These are phyloP conservation scores for Boletellus ananas DNA, from an alignment of 768 basidiomycete genomes.

Conservation along the genomic window DNA sequence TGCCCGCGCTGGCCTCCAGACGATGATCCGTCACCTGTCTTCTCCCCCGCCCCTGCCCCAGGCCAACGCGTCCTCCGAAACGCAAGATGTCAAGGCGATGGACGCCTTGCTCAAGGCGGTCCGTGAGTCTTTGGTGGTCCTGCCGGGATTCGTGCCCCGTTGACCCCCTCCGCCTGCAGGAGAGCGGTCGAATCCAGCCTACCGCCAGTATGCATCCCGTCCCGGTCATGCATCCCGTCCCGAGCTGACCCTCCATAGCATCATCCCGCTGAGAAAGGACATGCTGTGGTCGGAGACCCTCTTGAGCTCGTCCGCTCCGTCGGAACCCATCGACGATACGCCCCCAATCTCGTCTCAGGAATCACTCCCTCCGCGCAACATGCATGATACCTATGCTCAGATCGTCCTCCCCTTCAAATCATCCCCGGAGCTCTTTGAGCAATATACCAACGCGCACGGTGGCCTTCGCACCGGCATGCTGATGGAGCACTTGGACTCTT, in stretches of 20 bases:
- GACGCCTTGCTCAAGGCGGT: constrained; percentile 52
- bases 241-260: constrained; percentile 32
- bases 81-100: constrained; percentile 55
- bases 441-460: constrained; percentile 68
- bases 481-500: constrained; percentile 78
- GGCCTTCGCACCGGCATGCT: constrained; percentile 69
- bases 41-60: constrained; percentile 10
- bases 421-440: constrained; percentile 54
- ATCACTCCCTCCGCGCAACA: constrained; percentile 45
- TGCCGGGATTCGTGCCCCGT: not conserved
- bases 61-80: constrained; percentile 41
- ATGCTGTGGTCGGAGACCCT: constrained; percentile 59
- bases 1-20: not conserved
- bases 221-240: not conserved
- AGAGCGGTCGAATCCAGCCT: constrained; percentile 49
- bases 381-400: constrained; percentile 73
- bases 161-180: constrained; percentile 30
- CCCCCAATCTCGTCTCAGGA: constrained; percentile 12
- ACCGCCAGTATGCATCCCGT: constrained; percentile 40
- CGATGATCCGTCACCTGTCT: not conserved
- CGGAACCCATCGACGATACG: constrained; percentile 12
- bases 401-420: constrained; percentile 61
- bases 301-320: constrained; percentile 34
- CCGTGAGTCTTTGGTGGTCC: constrained; percentile 41
- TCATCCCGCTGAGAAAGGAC: constrained; percentile 53